Percentiles rank a stretch among this genome's conserved stretches.
These are phyloP conservation scores for Ceratocystis alfenasii DNA, from an alignment of 2,329 filamentous ascomycete species.

Conservation along the genomic window DNA sequence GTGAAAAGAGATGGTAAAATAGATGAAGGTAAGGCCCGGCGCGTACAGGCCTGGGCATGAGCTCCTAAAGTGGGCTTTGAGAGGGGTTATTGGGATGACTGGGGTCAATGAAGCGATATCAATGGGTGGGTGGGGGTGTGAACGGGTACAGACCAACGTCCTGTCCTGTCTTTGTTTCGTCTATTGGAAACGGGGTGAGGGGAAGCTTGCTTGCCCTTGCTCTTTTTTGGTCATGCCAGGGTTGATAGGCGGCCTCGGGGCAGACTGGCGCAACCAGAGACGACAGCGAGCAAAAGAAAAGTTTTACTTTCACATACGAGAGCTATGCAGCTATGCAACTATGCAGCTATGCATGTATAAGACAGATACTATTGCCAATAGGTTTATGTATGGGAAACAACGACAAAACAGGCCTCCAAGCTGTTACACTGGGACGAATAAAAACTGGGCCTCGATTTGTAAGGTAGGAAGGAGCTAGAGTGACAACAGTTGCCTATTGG, in stretches of 20 bases:
- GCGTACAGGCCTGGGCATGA: constrained; percentile 6
- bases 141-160: background rate
- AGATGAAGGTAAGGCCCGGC: background rate
- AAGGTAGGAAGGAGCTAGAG: background rate
- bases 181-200: background rate
- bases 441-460: background rate
- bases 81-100: constrained; percentile 1
- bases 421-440: background rate
- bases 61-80: constrained; percentile 1
- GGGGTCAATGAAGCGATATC: background rate
- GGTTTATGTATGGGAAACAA: background rate
- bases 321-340: background rate
- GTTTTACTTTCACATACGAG: background rate
- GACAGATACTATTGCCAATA: background rate
- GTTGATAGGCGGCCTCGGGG: background rate
- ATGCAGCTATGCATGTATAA: background rate
- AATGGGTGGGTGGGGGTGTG: constrained; percentile 3
- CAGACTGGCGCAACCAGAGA: background rate
- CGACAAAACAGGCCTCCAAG: background rate
- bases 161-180: too few species aligned
- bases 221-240: background rate
- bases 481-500: background rate
- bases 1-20: background rate
- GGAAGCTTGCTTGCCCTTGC: background rate
- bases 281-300: background rate